Percentiles rank a stretch among this genome's conserved stretches.
These are phyloP conservation scores for Urtica urens DNA, from an alignment of 306 rosid species.

Conservation along the genomic window DNA sequence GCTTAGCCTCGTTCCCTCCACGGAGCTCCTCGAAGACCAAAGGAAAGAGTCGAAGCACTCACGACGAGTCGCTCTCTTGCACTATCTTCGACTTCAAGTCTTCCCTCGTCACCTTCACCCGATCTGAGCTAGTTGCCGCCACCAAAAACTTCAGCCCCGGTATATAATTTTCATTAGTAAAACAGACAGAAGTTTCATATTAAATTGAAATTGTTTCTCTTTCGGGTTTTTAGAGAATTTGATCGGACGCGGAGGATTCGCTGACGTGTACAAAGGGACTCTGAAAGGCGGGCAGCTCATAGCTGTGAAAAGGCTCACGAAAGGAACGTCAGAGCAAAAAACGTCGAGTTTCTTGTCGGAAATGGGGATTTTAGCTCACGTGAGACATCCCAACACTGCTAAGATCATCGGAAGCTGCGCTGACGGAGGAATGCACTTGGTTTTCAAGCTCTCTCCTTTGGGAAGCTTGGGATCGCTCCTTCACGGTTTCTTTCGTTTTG, in stretches of 20 bases:
- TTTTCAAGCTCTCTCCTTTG: slow-evolving; percentile 47
- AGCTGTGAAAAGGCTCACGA: slow-evolving; percentile 52
- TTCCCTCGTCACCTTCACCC: slow-evolving; percentile 37
- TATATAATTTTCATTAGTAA: too few species aligned
- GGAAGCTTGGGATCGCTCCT: slow-evolving; percentile 76
- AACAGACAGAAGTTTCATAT: background rate
- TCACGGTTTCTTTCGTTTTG: slow-evolving; percentile 38
- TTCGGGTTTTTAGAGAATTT: slow-evolving; percentile 30
- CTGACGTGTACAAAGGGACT: slow-evolving; percentile 60
- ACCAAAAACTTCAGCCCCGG: slow-evolving; percentile 57
- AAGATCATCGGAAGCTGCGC: slow-evolving; percentile 63
- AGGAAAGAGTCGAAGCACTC: slow-evolving; percentile 38
- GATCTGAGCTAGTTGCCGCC: slow-evolving; percentile 39
- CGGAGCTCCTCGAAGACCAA: slow-evolving; percentile 32
- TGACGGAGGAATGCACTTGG: slow-evolving; percentile 62
- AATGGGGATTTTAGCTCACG: slow-evolving; percentile 59
- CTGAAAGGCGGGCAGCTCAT: slow-evolving; percentile 52
- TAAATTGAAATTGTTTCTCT: background rate
- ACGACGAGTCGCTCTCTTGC: slow-evolving; percentile 24
- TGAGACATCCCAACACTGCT: slow-evolving; percentile 65
- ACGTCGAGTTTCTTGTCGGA: slow-evolving; percentile 56
- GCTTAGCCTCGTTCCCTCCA: slow-evolving; percentile 38
- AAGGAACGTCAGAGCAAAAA: slow-evolving; percentile 47
- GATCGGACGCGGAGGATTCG: slow-evolving; percentile 75
- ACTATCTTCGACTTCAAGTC: slow-evolving; percentile 35